These are phyloP conservation scores for Euphorbia celastroides DNA, from an alignment of 441 rosid genomes.

Conservation along the genomic window DNA sequence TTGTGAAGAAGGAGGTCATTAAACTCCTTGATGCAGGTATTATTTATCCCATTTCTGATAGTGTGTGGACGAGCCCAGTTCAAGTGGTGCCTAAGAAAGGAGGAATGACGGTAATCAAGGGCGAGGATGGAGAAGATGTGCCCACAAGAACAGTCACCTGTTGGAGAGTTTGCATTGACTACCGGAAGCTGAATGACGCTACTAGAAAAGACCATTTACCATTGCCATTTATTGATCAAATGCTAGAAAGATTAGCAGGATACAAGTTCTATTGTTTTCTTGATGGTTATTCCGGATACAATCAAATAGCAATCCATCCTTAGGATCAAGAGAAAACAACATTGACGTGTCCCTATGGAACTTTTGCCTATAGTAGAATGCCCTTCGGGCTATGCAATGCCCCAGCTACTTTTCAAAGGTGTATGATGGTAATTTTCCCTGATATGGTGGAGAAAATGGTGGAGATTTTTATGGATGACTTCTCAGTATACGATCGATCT, in stretches of 20 bases:
- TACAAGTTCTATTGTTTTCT: no score
- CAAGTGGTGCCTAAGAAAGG: background rate
- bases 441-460: background rate
- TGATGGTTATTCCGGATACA: background rate
- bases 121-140: background rate
- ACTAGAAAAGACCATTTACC: background rate
- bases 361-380: background rate
- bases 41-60: background rate
- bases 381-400: constrained; percentile 1
- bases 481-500: no score
- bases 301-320: background rate
- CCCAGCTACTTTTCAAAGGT: background rate
- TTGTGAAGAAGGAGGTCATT: background rate
- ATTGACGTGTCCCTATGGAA: no score
- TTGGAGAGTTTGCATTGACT: background rate
- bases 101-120: background rate
- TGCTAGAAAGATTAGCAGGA: background rate
- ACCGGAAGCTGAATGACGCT: background rate
- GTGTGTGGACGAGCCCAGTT: background rate
- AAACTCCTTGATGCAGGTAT: background rate
- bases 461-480: no score
- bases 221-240: background rate
- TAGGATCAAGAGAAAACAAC: background rate
- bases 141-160: background rate
- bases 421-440: background rate